Base-by-base conservation (phyloP, 352 stramenopile species). In the Globisporangium viniferum region DNA sequence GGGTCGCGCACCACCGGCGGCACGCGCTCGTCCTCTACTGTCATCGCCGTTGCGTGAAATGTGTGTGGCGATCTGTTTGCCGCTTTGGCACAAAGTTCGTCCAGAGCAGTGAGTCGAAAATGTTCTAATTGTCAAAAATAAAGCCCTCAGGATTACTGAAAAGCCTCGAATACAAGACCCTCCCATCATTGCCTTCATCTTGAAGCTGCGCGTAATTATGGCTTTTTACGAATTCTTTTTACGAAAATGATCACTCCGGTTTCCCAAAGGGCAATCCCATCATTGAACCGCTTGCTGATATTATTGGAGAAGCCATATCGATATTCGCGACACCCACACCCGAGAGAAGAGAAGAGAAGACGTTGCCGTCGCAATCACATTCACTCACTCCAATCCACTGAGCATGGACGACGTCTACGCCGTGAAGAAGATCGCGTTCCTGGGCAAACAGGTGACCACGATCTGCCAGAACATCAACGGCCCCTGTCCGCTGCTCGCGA, bases 391-490 rank as follows among this genome's bases (percentile, higher is more conserved):
- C 24, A 59, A 33, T 57, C 22, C 4, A 6, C n/a, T 60, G 55
- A 59, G 6, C 20, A 85, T 85, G 77, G 80, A 89, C 62, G 80
- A 88, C 71, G 73, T 79, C 48, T 97, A 91, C 74, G 82, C 88
- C 49, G 73, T 97, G 39, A 97, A 97, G 75, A 69, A 79, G 61
- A 78, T 74, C 31, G 54, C 77, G 31, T 97, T 97, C 74, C 82
- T 97, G 48, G 81, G 88, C 9, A 91, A 91, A 33, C 59, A 72
- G 31, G 80, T 97, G 65, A 64, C 69, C 10, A 98, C 98, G 69
- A 81, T 99, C 18, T 96, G 97, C 62, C 98, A 99, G 81, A 99
- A 99, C 79, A 83, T 97, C 74, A 99, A 99, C 80, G 98, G 98
- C 3, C 98, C 98, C 44, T 99, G 98, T 75, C 97, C 98, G 44